Evolutionary conservation across 2,329 filamentous ascomycete genomes (phyloP).

Genomic region (Penicillium sp.): DNA sequence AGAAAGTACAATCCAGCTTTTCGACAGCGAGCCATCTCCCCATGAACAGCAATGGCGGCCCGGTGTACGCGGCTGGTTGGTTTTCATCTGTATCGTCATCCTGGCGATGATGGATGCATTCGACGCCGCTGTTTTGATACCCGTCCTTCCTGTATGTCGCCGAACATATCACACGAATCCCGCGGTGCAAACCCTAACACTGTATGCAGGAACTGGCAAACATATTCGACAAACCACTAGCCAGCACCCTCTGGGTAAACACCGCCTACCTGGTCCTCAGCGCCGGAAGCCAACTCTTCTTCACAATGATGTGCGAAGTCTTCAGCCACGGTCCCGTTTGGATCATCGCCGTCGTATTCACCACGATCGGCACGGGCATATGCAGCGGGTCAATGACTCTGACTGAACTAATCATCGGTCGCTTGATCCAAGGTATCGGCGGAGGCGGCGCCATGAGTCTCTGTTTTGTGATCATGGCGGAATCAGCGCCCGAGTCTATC

Average conservation of each 20-base stretch:
- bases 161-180: background rate
- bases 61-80: conserved; percentile 40
- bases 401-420: conserved; percentile 42
- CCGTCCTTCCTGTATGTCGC: conserved; percentile 43
- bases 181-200: background rate
- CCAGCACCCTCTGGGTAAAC: conserved; percentile 50
- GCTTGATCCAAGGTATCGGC: conserved; percentile 48
- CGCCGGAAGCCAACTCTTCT: conserved; percentile 29
- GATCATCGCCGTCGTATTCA: conserved; percentile 44
- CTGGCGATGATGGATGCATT: conserved; percentile 51
- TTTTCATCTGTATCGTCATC: conserved; percentile 44
- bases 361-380: conserved; percentile 48
- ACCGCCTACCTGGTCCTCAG: conserved; percentile 48
- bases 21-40: conserved; percentile 12
- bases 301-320: conserved; percentile 31
- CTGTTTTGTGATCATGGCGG: conserved; percentile 44
- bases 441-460: conserved; percentile 47
- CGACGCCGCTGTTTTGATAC: conserved; percentile 50
- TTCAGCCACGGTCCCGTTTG: conserved; percentile 51
- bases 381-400: conserved; percentile 42
- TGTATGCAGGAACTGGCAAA: conserved; percentile 32
- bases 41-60: conserved; percentile 37
- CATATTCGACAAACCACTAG: conserved; percentile 35
- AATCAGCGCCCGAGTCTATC: conserved; percentile 38
- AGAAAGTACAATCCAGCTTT: conserved; percentile 21